Evolutionary conservation across 805 yeast genomes (phyloP), one percentile per base, ranked within the genome.

Genomic region (Pichia cephalocereana): DNA sequence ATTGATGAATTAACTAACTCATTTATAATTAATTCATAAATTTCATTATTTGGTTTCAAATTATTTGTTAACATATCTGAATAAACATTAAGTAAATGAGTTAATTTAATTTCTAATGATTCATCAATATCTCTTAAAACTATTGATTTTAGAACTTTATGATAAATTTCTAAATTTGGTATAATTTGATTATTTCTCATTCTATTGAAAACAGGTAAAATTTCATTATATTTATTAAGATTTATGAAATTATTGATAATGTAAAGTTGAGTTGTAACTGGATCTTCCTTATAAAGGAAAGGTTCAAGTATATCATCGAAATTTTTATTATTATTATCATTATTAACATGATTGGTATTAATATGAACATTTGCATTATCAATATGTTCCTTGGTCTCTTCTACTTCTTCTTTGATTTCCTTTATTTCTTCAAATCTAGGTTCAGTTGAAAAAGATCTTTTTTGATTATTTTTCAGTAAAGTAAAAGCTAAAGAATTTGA

Each of bases 51-150:
- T 17, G 93, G 93, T 58, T 77, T 80, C 38, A 77, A 51, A 51
- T 69, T 70, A 53, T 72, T 70, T 26, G 75, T 58, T 38, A 84
- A 68, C 59, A 83, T 66, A 56, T 82, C 89, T 45, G 84, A 85
- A 59, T 84, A 84, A 36, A 82, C 79, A 19, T 79, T 81, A 53
- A 84, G 65, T 49, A 84, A 61, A 46, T 74, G 77, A 2, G 86
- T 82, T 60, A 84, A 69, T 58, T 75, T 76, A 42, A 73, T 74
- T 59, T 84, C 88, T 8, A 77, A 63, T 27, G 80, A 69, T 52
- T 72, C 75, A 48, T 75, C 76, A 47, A 74, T 72, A 38, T 77
- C 57, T 61, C 93, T 71, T 40, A 62, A 51, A 14, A 74, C 63
- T 11, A 84, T 71, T 0, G 89, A 80, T 19, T 66, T 61, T 41